Conservation (phyloP, 768 basidiomycete species). For the Dioszegia crocea region DNA sequence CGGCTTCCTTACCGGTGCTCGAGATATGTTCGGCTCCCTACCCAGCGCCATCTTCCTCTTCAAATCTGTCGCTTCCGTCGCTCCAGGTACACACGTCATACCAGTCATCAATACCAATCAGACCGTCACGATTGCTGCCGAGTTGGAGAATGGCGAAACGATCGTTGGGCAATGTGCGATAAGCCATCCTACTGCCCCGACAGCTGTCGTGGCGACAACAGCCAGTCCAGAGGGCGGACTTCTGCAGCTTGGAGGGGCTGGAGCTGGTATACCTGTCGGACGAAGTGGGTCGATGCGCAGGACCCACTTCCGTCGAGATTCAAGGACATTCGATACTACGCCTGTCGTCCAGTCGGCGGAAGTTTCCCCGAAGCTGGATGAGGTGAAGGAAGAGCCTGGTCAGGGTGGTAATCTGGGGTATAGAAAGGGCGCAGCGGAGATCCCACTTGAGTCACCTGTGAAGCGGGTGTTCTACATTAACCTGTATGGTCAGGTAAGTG, state of each 20-base stretch:
- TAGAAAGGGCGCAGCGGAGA: conserved; percentile 41
- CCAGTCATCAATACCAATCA: conserved; percentile 88
- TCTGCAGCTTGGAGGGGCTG: background rate
- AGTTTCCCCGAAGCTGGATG: background rate
- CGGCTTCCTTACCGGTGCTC: conserved; percentile 83
- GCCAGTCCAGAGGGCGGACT: background rate
- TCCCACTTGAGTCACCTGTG: conserved; percentile 37
- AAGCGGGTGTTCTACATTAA: conserved; percentile 73
- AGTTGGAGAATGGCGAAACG: conserved; percentile 70
- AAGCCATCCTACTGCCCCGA: conserved; percentile 66
- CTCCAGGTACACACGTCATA: conserved; percentile 68
- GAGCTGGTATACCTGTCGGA: conserved; percentile 3
- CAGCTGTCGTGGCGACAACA: background rate
- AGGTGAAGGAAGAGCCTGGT: conserved; percentile 8
- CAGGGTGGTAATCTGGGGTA: conserved; percentile 38
- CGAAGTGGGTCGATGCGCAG: background rate
- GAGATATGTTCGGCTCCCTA: conserved; percentile 83
- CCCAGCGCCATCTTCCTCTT: conserved; percentile 93
- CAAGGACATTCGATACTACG: conserved; percentile 33
- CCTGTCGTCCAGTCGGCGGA: background rate
- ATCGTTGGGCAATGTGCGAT: conserved; percentile 92
- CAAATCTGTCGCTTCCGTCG: conserved; percentile 80
- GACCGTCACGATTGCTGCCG: conserved; percentile 89
- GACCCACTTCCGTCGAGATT: conserved; percentile 31
- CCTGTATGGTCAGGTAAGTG: conserved; percentile 64